Percentiles rank a stretch among this genome's conserved stretches.
Conservation (phyloP, 192 early-diverging fungal genomes). For the Phycomyces blakesleeanus region DNA sequence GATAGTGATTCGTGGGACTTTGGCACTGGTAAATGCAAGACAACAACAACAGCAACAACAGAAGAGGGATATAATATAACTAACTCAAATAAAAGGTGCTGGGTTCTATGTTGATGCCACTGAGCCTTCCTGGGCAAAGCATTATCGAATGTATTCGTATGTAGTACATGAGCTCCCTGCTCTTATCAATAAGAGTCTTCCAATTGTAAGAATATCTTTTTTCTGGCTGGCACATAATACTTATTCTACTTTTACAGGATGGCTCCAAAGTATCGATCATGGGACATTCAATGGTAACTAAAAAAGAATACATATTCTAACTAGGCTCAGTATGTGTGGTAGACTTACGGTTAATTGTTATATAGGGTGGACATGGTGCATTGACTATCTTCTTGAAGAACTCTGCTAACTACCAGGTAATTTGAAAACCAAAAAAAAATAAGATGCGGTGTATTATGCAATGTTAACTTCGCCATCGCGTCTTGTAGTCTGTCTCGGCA, state of each 20-base stretch:
- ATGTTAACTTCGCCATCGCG: no score
- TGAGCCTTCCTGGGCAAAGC: conserved; percentile 62
- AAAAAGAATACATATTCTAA: background rate
- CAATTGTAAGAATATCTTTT: conserved; percentile 46
- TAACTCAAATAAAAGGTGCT: conserved; percentile 31
- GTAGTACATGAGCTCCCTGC: conserved; percentile 68
- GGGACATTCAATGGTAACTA: conserved; percentile 65
- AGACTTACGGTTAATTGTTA: background rate
- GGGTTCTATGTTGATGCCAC: conserved; percentile 78
- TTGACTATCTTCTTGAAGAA: conserved; percentile 73
- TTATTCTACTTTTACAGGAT: conserved; percentile 39
- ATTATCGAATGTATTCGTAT: conserved; percentile 86
- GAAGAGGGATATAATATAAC: background rate
- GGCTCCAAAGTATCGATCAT: conserved; percentile 56
- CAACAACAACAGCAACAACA: no score
- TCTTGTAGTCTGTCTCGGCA: conserved; percentile 63
- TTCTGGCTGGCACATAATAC: background rate
- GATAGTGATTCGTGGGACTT: conserved; percentile 70
- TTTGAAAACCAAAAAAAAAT: no score
- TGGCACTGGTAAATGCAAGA: conserved; percentile 48
- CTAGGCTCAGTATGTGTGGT: background rate
- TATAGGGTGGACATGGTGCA: conserved; percentile 85
- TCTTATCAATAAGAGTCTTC: conserved; percentile 51
- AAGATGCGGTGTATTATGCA: no score
- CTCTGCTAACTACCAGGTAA: conserved; percentile 58